Conservation (phyloP, 331 rosid species). For the Telfairia occidentalis region DNA sequence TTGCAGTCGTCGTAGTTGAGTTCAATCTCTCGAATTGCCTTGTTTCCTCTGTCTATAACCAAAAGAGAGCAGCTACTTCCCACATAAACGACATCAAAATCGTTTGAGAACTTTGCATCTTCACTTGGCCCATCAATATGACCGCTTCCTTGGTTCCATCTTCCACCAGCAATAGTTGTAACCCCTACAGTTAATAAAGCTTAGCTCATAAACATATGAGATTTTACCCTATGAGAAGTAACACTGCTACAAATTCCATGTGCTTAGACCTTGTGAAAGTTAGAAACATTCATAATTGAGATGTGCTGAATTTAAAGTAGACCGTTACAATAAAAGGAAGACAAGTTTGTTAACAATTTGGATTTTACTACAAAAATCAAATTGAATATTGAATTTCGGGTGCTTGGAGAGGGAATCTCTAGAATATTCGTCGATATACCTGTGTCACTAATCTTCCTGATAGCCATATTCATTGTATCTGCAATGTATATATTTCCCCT, state of each 20-base stretch:
- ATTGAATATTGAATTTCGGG: neutral
- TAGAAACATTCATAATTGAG: no score
- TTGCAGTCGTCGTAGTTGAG: conserved; percentile 72
- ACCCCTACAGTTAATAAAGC: conserved; percentile 42
- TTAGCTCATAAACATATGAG: conserved; percentile 21
- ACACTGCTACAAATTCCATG: neutral
- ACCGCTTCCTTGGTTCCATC: conserved; percentile 71
- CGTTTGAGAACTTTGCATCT: conserved; percentile 85
- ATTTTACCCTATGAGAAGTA: conserved; percentile 17
- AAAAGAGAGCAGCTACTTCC: conserved; percentile 78
- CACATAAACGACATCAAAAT: conserved; percentile 68
- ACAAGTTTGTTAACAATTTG: neutral
- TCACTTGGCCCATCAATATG: conserved; percentile 98
- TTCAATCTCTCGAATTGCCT: conserved; percentile 86
- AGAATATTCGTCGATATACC: conserved; percentile 27
- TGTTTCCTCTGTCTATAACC: conserved; percentile 89
- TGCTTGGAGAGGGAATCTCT: neutral
- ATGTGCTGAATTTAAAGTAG: neutral
- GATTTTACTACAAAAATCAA: neutral
- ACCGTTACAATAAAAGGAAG: neutral
- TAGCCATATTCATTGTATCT: conserved; percentile 90
- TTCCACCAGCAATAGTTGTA: conserved; percentile 97
- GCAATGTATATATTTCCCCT: conserved; percentile 85
- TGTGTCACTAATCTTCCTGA: conserved; percentile 77
- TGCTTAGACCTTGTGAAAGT: neutral